These are phyloP conservation scores for Wolfiporia cocos DNA, from an alignment of 1,284 basidiomycete genomes.

Conservation along the genomic window DNA sequence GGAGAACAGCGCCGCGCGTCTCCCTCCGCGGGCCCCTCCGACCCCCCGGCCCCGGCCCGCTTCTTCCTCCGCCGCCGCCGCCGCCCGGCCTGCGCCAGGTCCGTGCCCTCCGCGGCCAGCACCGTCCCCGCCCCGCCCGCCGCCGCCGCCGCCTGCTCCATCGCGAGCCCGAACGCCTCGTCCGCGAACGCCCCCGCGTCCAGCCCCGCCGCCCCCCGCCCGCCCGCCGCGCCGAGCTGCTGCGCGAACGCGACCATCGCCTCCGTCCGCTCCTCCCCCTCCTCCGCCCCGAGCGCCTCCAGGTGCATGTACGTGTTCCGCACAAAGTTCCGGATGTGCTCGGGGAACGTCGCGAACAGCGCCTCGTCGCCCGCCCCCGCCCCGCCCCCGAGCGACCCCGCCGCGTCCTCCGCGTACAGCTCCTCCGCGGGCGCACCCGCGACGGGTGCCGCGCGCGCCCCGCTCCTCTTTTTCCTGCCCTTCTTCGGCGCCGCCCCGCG, in stretches of 20 bases:
- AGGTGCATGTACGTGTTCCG: constrained; percentile 29
- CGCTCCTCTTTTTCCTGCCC: no score
- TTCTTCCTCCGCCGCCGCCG: constrained; percentile 4
- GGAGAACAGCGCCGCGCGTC: constrained; percentile 26
- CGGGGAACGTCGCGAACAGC: constrained; percentile 46
- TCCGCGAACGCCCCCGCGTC: constrained; percentile 53
- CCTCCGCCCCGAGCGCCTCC: constrained; percentile 27
- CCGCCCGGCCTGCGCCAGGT: constrained; percentile 27
- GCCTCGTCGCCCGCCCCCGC: constrained; percentile 38
- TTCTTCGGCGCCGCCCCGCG: no score
- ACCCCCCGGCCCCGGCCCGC: constrained; percentile 10
- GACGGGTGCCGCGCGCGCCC: no score
- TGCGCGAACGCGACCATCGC: constrained; percentile 66
- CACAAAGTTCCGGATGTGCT: constrained; percentile 49
- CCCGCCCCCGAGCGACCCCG: no score
- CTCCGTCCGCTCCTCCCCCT: constrained; percentile 40
- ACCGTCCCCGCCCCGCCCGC: constrained; percentile 32
- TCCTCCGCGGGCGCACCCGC: no score
- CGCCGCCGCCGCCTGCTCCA: constrained; percentile 47
- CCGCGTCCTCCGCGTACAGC: no score
- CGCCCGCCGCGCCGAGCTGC: constrained; percentile 56
- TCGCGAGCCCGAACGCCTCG: constrained; percentile 44
- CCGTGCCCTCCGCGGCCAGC: constrained; percentile 27
- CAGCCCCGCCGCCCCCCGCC: constrained; percentile 32
- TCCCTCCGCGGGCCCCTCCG: constrained; percentile 23